Conservation (phyloP, 2,329 filamentous ascomycete species). For the Fusarium vanettenii region DNA sequence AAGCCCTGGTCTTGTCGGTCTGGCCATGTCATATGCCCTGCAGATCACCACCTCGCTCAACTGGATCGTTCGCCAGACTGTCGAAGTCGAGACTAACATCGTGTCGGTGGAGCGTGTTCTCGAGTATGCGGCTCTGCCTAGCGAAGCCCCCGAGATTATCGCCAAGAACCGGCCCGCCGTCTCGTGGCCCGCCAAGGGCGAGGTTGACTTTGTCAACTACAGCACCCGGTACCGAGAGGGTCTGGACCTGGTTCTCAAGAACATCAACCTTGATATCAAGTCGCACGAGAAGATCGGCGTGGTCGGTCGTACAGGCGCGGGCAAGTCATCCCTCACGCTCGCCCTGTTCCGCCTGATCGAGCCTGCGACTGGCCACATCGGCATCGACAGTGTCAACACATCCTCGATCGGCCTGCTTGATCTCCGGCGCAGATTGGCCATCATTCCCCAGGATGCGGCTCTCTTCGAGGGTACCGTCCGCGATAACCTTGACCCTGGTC, state of each 20-base stretch:
- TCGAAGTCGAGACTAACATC: constrained; percentile 99
- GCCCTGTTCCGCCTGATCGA: constrained; percentile 97
- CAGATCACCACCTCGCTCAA: constrained; percentile 98
- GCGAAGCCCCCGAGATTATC: constrained; percentile 94
- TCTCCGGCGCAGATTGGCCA: constrained; percentile 87
- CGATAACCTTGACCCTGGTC: constrained; percentile 94
- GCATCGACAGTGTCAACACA: constrained; percentile 90
- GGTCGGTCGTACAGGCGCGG: constrained; percentile 93
- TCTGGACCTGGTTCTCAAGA: constrained; percentile 91
- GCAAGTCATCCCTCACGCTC: constrained; percentile 93
- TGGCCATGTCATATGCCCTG: constrained; percentile 96
- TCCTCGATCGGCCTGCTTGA: constrained; percentile 91
- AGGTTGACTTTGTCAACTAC: constrained; percentile 91
- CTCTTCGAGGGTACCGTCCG: constrained; percentile 93
- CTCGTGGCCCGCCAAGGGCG: constrained; percentile 91
- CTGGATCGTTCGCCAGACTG: constrained; percentile 98
- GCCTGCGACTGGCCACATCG: constrained; percentile 82
- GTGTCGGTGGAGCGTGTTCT: constrained; percentile 97
- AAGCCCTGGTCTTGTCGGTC: constrained; percentile 82
- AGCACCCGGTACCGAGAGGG: constrained; percentile 92
- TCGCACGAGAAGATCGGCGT: constrained; percentile 98
- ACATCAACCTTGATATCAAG: constrained; percentile 92
- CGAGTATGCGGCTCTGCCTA: constrained; percentile 91
- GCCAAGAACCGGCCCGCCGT: constrained; percentile 86
- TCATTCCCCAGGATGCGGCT: constrained; percentile 97